Conservation (phyloP, 768 basidiomycete species). For the Lactarius psammicola region DNA sequence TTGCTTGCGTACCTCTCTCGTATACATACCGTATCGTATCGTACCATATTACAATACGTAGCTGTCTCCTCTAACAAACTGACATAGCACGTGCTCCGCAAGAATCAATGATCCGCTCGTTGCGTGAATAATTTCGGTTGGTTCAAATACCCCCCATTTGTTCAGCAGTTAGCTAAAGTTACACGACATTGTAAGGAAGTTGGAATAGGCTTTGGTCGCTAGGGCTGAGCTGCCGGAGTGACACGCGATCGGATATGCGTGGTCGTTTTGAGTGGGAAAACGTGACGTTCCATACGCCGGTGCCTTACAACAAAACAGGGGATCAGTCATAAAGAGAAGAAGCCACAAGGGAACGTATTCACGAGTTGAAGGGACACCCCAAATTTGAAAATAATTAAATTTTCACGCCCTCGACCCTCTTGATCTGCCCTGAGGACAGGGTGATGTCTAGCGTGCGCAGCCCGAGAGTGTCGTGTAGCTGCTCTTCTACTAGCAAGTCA, state of each 20-base stretch:
- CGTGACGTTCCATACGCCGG: too few species aligned
- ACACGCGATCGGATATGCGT: background rate
- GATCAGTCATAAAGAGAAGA: too few species aligned
- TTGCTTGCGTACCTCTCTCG: constrained; percentile 17
- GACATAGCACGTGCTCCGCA: constrained; percentile 2
- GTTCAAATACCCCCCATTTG: background rate
- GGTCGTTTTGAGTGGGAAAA: background rate
- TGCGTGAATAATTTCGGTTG: background rate
- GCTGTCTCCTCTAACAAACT: constrained; percentile 16
- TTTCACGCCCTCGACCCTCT: background rate
- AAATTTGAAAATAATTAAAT: background rate
- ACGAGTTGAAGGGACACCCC: background rate
- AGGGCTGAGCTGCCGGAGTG: background rate
- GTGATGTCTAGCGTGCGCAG: too few species aligned
- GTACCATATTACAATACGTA: constrained; percentile 27
- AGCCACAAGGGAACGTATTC: background rate
- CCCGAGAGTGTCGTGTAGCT: background rate
- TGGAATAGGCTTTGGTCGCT: background rate
- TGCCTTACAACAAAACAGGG: too few species aligned
- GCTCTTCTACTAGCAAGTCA: too few species aligned
- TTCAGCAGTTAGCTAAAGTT: too few species aligned
- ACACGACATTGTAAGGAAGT: background rate
- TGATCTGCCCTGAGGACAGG: too few species aligned
- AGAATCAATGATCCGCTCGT: background rate
- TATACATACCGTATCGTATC: constrained; percentile 22